phyloP scores from a whole-genome alignment of 257 asterid genomes.

The Nicotiana sylvestris region DNA sequence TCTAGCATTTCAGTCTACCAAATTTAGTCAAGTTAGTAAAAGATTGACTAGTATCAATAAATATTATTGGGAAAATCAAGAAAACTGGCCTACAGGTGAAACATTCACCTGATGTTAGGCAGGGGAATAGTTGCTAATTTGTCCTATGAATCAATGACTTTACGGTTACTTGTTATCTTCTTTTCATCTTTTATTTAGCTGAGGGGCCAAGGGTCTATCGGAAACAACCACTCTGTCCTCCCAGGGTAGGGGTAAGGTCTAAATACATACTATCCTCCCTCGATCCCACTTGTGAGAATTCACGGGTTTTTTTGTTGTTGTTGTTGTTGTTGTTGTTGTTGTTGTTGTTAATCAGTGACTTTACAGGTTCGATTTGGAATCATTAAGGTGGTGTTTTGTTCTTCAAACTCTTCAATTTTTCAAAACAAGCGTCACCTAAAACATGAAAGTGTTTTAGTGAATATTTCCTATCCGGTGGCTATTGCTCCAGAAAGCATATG shows the following conservation, averaged over 20 bases:
- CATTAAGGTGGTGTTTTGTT: background rate
- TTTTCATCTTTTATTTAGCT: too few relatives aligned
- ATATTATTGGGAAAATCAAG: background rate
- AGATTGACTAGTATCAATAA: background rate
- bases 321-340: too few relatives aligned
- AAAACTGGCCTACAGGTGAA: background rate
- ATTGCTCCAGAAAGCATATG: background rate
- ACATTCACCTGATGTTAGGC: background rate
- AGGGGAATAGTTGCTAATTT: background rate
- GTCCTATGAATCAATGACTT: background rate
- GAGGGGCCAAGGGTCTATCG: too few relatives aligned
- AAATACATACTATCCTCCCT: too few relatives aligned
- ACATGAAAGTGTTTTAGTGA: background rate
- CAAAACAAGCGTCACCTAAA: background rate
- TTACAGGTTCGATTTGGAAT: background rate
- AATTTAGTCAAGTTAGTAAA: background rate
- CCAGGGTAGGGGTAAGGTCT: too few relatives aligned
- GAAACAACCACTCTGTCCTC: too few relatives aligned
- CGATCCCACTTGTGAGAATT: too few relatives aligned
- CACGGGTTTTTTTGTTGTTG: too few relatives aligned
- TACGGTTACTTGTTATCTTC: too few relatives aligned
- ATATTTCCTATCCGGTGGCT: background rate
- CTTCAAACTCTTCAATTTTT: background rate
- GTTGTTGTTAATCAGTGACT: background rate
- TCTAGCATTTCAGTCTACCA: background rate